These are phyloP conservation scores for Conticribra weissflogii DNA, from an alignment of 108 stramenopile species.

Conservation along the genomic window DNA sequence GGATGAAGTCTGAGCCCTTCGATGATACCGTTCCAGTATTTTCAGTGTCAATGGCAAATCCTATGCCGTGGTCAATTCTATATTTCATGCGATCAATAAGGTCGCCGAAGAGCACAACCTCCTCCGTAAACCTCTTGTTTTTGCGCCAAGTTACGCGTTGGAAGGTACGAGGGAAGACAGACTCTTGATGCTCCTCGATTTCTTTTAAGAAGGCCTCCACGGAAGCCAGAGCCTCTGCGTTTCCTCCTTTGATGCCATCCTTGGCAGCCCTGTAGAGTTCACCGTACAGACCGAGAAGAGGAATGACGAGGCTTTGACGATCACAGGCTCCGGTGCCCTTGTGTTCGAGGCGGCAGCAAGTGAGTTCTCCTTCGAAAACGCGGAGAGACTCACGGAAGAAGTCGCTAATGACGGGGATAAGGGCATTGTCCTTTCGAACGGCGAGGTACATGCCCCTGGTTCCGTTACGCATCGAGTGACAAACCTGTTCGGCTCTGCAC, in stretches of 20 bases:
- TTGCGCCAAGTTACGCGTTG: conserved; percentile 45
- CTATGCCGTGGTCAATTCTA: conserved; percentile 30
- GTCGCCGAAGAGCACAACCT: conserved; percentile 47
- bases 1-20: conserved; percentile 33
- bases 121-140: conserved; percentile 39
- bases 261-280: conserved; percentile 35
- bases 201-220: conserved; percentile 41
- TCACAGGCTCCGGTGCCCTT: conserved; percentile 46
- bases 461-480: conserved; percentile 44
- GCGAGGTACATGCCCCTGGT: conserved; percentile 43
- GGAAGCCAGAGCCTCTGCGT: conserved; percentile 32
- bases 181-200: conserved; percentile 42
- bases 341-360: conserved; percentile 50
- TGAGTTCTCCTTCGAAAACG: conserved; percentile 44
- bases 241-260: conserved; percentile 32
- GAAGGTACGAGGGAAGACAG: conserved; percentile 41
- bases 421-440: not conserved
- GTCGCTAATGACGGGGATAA: conserved; percentile 15
- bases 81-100: conserved; percentile 49
- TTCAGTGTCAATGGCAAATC: conserved; percentile 34
- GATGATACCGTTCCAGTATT: conserved; percentile 22
- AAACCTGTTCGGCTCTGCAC: conserved; percentile 52
- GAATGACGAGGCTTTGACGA: conserved; percentile 44
- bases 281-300: conserved; percentile 44
- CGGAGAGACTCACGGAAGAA: conserved; percentile 32